Base-by-base conservation (phyloP, 148 eudicot species). In the Hydrangea macrophylla region DNA sequence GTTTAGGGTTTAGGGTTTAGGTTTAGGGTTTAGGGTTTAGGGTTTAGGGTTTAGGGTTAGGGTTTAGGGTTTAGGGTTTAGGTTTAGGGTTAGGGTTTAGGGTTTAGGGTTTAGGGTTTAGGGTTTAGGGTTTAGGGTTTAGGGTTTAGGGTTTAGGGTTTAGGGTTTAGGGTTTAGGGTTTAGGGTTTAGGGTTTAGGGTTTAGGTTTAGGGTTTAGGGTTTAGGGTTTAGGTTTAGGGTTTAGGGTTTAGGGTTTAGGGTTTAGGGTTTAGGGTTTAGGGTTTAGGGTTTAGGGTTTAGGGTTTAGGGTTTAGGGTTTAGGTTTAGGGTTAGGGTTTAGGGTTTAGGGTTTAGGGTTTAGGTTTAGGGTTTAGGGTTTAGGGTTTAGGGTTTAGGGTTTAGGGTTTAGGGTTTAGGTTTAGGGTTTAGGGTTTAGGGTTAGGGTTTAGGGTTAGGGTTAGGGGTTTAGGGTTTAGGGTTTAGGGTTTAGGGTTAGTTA, bases 341-440 rank as follows among this genome's bases (percentile, higher is more conserved):
- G 36, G 68, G 53, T 48, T 64, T 12, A 24, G 55, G 51, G 69
- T 55, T 72, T 42, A 65, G 75, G 75, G 64, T 64, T 72, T 40
- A 64, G 69, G 75, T 62, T 57, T 57, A 68, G 75, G 68, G 62
- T 71, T 54, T 54, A 68, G n/a, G 75, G 68, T 71, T 71, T 54
- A 63, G 68, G 74, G 60, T 71, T 54, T 35, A 27, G 68, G 74
- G 60, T 36, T 62, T 62, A 62, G 74, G 74, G 65, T 71, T 71
- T 70, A 61, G n/a, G 74, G 68, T 55, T 69, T 69, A 17, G 30
- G 72, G 74, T 60, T 71, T n/a, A n/a, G n/a, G n/a, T 71, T 54
- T 36, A 68, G 61, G 74, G 62, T 71, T 62, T 53, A 68, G 74
- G 74, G 62, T 71, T 62, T 36, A 68, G 74, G 74, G 62, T 71